These are phyloP conservation scores for Sugiyamaella lignohabitans DNA, from an alignment of 805 yeast species.

Conservation along the genomic window DNA sequence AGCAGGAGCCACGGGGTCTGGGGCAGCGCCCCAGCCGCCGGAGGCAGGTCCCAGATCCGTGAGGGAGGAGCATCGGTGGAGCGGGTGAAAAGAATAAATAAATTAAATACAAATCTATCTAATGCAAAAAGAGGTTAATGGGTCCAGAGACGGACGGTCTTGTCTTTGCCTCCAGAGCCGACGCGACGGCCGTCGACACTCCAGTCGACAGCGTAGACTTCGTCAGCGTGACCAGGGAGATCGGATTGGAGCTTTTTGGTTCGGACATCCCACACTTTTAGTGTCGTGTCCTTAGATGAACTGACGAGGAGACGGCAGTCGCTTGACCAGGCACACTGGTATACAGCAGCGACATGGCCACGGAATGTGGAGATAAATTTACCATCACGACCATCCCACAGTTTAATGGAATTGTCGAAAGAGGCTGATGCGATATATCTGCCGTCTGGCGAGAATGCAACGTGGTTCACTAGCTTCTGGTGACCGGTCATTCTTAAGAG, in stretches of 20 bases:
- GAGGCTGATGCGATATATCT: constrained; percentile 85
- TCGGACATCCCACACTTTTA: constrained; percentile 93
- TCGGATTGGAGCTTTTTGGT: constrained; percentile 80
- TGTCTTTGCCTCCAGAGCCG: constrained; percentile 97
- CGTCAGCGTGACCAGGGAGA: constrained; percentile 93
- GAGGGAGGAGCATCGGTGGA: too few relatives aligned
- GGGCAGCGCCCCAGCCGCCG: too few relatives aligned
- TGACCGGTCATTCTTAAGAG: constrained; percentile 94
- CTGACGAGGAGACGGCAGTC: constrained; percentile 87
- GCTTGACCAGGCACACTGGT: constrained; percentile 96
- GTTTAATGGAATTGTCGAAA: constrained; percentile 88
- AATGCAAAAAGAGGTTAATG: too few relatives aligned
- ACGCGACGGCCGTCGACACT: constrained; percentile 89
- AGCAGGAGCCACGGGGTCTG: too few relatives aligned
- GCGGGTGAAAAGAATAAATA: too few relatives aligned
- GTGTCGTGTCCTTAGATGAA: constrained; percentile 91
- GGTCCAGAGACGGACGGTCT: constrained; percentile 82
- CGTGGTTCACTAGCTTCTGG: constrained; percentile 94
- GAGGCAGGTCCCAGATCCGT: too few relatives aligned
- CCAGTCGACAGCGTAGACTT: constrained; percentile 97
- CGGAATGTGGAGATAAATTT: constrained; percentile 82
- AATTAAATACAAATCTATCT: too few relatives aligned
- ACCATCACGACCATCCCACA: constrained; percentile 95
- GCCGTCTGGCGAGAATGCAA: constrained; percentile 93
- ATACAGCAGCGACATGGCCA: constrained; percentile 97